These are phyloP conservation scores for Ustanciosporium gigantosporum DNA, from an alignment of 1,284 basidiomycete species.

Conservation along the genomic window DNA sequence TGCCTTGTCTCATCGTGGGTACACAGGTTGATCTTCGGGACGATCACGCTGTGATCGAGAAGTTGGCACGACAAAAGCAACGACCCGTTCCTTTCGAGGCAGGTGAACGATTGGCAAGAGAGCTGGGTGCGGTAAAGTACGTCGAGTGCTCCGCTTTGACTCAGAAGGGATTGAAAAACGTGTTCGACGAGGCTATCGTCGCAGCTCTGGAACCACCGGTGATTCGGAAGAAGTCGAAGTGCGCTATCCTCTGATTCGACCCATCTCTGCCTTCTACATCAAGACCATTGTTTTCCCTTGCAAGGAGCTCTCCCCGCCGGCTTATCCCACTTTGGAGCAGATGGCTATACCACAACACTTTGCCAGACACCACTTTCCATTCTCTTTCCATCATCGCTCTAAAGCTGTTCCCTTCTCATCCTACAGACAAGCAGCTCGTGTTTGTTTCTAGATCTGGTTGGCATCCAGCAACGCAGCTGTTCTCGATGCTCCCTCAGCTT, in stretches of 20 bases:
- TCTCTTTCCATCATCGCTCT: too few relatives aligned
- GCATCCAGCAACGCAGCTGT: too few relatives aligned
- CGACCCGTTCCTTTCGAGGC: constrained; percentile 83
- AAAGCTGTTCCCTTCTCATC: too few relatives aligned
- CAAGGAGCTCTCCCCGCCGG: neutral
- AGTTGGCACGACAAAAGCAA: constrained; percentile 93
- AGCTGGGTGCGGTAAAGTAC: constrained; percentile 96
- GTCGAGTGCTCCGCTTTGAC: constrained; percentile 98
- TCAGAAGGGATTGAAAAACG: constrained; percentile 98
- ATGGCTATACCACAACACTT: too few relatives aligned
- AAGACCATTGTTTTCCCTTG: too few relatives aligned
- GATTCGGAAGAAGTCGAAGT: constrained; percentile 75
- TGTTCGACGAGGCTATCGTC: constrained; percentile 99
- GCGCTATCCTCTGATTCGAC: constrained; percentile 78
- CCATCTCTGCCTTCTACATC: too few relatives aligned
- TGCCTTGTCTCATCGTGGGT: constrained; percentile 97
- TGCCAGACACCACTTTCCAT: too few relatives aligned
- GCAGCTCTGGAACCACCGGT: constrained; percentile 96
- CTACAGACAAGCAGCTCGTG: too few relatives aligned
- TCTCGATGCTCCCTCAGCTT: too few relatives aligned
- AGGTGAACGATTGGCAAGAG: constrained; percentile 90
- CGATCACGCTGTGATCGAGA: constrained; percentile 89
- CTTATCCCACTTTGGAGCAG: too few relatives aligned
- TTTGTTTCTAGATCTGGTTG: too few relatives aligned
- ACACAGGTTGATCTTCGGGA: constrained; percentile 98